Evolutionary conservation across 176 grass and related monocot genomes (phyloP), one percentile per base, ranked within the genome.

Genomic region (Oryza punctata): DNA sequence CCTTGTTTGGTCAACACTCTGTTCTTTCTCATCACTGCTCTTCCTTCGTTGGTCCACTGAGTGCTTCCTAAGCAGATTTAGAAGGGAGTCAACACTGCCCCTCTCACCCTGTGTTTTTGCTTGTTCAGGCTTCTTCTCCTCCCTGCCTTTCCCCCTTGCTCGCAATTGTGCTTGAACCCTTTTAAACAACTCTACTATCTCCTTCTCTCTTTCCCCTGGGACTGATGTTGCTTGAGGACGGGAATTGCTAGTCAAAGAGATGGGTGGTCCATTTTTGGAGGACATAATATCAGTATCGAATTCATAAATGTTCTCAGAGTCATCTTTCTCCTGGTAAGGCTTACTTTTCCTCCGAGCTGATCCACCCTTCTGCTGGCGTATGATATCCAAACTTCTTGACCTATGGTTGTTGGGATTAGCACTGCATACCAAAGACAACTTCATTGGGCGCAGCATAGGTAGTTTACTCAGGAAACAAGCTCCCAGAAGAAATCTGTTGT

Each of bases 161-260:
- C 90, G 81, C 52, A 92, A 45, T 57, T 91, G 92, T 26, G 93
- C 74, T 87, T 91, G 91, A 30, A 93, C 91, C 69, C 77, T 98
- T 92, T 89, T 95, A 66, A 98, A 95, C 27, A 98, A 78, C 77
- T 90, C 87, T 49, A 95, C 79, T 24, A 94, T 96, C 73, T 95
- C 93, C 65, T 90, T 87, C 80, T 93, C 91, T 81, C 90, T 92
- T 81, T 86, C 82, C 43, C 90, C 90, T 49, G 87, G 87, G 74
- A 61, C 63, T 64, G 86, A 81, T 81, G 87, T 91, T 21, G 73
- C 88, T 45, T 89, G 88, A 69, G 82, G 73, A 76, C 85, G 73
- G 11, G 75, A 63, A 69, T 90, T 91, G 74, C 83, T 90, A 49
- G 35, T 45, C 63, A 88, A 82, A 63, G 89, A 90, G 41, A 87